Percentiles rank a stretch among this genome's conserved stretches.
These are phyloP conservation scores for Dryas alaskensis DNA, from an alignment of 306 rosid species.

Conservation along the genomic window DNA sequence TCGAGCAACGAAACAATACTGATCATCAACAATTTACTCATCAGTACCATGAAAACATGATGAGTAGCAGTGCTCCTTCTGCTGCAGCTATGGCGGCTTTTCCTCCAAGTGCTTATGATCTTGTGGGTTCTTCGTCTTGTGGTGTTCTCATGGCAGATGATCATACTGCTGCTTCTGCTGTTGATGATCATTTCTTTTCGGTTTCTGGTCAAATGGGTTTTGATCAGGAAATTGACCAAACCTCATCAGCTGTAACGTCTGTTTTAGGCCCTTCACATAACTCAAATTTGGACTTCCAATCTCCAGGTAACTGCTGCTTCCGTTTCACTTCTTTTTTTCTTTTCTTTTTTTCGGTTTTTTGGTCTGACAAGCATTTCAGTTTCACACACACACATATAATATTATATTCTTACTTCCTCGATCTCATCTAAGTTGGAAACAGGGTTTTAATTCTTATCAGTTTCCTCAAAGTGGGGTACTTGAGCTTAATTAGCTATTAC, in stretches of 20 bases:
- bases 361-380: too few species aligned
- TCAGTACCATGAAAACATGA: neutral
- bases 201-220: constrained; percentile 52
- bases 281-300: constrained; percentile 47
- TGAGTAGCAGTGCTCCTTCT: neutral
- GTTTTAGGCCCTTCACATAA: constrained; percentile 35
- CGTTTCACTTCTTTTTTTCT: neutral
- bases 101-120: constrained; percentile 22
- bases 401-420: too few species aligned
- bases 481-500: neutral
- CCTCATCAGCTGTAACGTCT: constrained; percentile 38
- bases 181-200: constrained; percentile 35
- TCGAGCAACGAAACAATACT: constrained; percentile 36
- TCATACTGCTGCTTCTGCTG: neutral
- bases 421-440: neutral
- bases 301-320: constrained; percentile 52
- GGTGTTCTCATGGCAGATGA: constrained; percentile 19
- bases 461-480: neutral
- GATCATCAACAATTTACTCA: neutral
- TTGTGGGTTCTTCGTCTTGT: constrained; percentile 26
- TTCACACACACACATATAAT: too few species aligned
- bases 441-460: neutral
- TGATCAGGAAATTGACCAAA: constrained; percentile 46
- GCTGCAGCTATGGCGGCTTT: constrained; percentile 12
- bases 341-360: too few species aligned